Base-by-base conservation (phyloP, 2,329 filamentous ascomycete species). In the Ophiosphaerella herpotricha region DNA sequence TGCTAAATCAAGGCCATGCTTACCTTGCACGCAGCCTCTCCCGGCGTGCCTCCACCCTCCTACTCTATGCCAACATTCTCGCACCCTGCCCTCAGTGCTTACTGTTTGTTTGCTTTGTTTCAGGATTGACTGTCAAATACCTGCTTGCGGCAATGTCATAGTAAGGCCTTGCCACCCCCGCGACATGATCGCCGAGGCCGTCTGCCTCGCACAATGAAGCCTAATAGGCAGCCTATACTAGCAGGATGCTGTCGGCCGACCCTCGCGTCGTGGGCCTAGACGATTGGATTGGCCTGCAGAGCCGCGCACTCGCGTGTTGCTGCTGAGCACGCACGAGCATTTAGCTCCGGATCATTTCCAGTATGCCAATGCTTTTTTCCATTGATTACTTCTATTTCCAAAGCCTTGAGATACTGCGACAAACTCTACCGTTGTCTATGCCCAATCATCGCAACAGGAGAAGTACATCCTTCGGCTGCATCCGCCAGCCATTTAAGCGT, bases 1-100 rank as follows among this genome's bases (percentile, higher is more conserved):
- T 37, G 47, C 47, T 45, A 50, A 50, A 41, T 45, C 41, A 32
- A 34, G 35, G n/a, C 29, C 26, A 24, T 32, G 23, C n/a, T 23
- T 43, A 32, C 7, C 34, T 14, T 21, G n/a, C 16, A 23, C 11
- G 33, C 14, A 8, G 13, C 7, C 33, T 45, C 24, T 16, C 33
- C 34, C 24, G 43, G 33, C 44, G 21, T 40, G 36, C 41, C 35
- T 16, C 45, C 38, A 38, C 32, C 32, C 21, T 24, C 32, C 41
- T 21, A 21, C 18, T 21, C 18, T 21, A 35, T 23, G n/a, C 41
- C 41, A 36, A 11, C 41, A 43, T 36, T 26, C 12, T 36, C 41
- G 33, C 7, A 24, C 24, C 41, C n/a, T 18, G 31, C 24, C 13
- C 21, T 21, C 35, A 11, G 31, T 16, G 36, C 29, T 39, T 34